These are phyloP conservation scores for Incumbomyces delicatus DNA, from an alignment of 2,329 filamentous ascomycete genomes.

Conservation along the genomic window DNA sequence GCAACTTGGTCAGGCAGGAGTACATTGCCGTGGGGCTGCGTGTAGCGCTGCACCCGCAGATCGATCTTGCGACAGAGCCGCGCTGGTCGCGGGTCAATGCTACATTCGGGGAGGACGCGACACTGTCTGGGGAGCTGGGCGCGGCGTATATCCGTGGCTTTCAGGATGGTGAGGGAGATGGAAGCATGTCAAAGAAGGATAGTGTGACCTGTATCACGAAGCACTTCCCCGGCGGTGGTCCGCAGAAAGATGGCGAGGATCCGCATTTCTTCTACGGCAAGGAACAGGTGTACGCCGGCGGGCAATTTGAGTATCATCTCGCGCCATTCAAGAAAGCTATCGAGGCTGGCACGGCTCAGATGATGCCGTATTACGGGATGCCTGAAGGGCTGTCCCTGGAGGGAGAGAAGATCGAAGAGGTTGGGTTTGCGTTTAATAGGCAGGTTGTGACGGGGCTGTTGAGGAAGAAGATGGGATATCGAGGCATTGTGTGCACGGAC, in stretches of 20 bases:
- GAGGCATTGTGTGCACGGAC: conserved; percentile 44
- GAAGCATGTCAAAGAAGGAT: background rate
- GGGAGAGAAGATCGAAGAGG: conserved; percentile 7
- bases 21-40: conserved; percentile 34
- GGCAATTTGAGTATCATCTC: conserved; percentile 34
- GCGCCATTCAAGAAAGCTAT: conserved; percentile 11
- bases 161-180: background rate
- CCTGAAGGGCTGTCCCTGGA: conserved; percentile 5
- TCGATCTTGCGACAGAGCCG: conserved; percentile 43
- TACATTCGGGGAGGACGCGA: conserved; percentile 40
- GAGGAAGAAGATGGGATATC: conserved; percentile 39
- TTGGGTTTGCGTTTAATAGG: conserved; percentile 43
- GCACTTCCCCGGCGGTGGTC: conserved; percentile 45
- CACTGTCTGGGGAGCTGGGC: conserved; percentile 4
- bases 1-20: conserved; percentile 42
- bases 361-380: conserved; percentile 14
- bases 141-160: conserved; percentile 11
- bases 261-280: conserved; percentile 45
- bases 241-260: conserved; percentile 42
- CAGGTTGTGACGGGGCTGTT: conserved; percentile 42
- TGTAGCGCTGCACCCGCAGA: conserved; percentile 41
- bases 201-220: conserved; percentile 37
- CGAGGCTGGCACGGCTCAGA: conserved; percentile 8
- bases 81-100: conserved; percentile 40
- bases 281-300: conserved; percentile 42